Conservation (phyloP, 148 eudicot species). For the Amaranthus palmeri region DNA sequence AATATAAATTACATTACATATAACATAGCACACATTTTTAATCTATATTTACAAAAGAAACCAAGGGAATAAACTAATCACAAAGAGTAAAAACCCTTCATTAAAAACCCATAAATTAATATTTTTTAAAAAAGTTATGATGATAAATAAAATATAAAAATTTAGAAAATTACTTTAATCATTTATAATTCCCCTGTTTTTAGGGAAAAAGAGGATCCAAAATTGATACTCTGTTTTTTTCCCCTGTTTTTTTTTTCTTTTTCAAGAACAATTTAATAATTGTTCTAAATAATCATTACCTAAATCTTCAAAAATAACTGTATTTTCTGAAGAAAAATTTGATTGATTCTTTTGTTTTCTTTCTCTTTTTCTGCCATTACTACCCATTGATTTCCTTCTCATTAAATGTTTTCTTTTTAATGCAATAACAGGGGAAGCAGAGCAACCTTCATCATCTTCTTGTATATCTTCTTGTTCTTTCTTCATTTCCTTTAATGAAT, state of each 20-base stretch:
- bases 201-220: slow-evolving; percentile 4
- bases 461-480: background rate
- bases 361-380: slow-evolving; percentile 5
- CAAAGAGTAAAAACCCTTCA: background rate
- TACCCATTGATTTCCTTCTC: slow-evolving; percentile 31
- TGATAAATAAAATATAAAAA: no score
- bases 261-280: slow-evolving; percentile 25
- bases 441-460: slow-evolving; percentile 11
- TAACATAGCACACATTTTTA: background rate
- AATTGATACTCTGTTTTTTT: slow-evolving; percentile 3
- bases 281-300: slow-evolving; percentile 52
- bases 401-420: slow-evolving; percentile 45
- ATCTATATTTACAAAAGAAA: slow-evolving; percentile 17
- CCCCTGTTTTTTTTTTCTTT: background rate
- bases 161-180: no score
- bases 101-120: background rate
- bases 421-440: slow-evolving; percentile 46
- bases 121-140: background rate
- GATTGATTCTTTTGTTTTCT: slow-evolving; percentile 16
- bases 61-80: slow-evolving; percentile 26
- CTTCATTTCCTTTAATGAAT: slow-evolving; percentile 41
- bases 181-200: background rate
- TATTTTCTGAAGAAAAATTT: background rate
- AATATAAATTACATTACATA: background rate
- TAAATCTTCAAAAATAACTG: slow-evolving; percentile 49